Conservation (phyloP, 371 early-diverging fungal species). For the Synchytrium microbalum region DNA sequence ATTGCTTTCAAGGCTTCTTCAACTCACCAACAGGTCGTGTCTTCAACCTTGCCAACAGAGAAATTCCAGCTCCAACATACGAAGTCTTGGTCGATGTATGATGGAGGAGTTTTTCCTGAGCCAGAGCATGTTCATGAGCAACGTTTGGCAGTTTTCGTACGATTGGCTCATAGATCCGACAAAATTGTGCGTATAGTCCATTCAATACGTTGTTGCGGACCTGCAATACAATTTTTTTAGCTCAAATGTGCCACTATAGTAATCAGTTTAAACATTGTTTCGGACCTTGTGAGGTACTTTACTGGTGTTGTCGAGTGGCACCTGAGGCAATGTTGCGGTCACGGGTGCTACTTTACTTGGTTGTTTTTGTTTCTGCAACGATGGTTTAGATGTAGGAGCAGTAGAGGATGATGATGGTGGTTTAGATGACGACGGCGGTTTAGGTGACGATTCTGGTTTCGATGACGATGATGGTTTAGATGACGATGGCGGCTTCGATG, state of each 20-base stretch:
- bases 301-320: not conserved
- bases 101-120: constrained; percentile 14
- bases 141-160: constrained; percentile 12
- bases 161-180: constrained; percentile 29
- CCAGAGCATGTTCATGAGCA: constrained; percentile 34
- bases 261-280: too few species aligned
- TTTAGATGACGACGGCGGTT: not conserved
- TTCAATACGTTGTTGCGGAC: constrained; percentile 26
- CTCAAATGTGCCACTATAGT: too few species aligned
- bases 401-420: too few species aligned
- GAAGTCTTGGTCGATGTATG: constrained; percentile 3
- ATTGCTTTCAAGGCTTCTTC: not conserved
- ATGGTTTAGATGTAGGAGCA: too few species aligned
- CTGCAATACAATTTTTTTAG: too few species aligned
- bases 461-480: not conserved
- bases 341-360: not conserved
- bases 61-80: constrained; percentile 10
- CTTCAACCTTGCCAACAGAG: not conserved
- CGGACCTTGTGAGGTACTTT: not conserved
- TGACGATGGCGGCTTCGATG: not conserved
- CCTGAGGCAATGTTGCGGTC: not conserved
- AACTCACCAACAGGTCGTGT: not conserved
- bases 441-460: not conserved
- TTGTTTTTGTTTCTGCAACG: too few species aligned
- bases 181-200: constrained; percentile 27